These are phyloP conservation scores for Triticum monococcum DNA, from an alignment of 176 grass and related monocot genomes.

Conservation along the genomic window DNA sequence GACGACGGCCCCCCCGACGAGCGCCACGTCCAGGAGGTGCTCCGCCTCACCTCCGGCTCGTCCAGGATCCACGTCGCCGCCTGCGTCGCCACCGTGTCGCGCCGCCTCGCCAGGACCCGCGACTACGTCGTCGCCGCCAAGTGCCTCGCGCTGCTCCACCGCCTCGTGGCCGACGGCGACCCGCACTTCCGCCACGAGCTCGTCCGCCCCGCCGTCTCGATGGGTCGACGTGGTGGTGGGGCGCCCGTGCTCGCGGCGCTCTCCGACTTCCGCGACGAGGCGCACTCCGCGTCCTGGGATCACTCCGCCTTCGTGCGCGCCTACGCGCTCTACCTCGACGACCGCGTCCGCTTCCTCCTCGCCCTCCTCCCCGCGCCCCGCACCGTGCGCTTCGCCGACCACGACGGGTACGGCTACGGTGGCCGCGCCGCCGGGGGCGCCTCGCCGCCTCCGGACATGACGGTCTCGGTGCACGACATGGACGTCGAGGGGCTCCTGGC, in stretches of 20 bases:
- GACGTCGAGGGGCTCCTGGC: constrained; percentile 47
- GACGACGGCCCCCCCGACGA: constrained; percentile 59
- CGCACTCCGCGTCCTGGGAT: constrained; percentile 75
- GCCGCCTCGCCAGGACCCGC: constrained; percentile 57
- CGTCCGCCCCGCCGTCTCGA: constrained; percentile 14
- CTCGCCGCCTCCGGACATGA: background rate
- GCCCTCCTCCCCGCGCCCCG: constrained; percentile 31
- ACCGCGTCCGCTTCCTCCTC: constrained; percentile 54
- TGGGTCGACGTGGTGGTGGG: background rate
- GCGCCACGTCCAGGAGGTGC: constrained; percentile 44
- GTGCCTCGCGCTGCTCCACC: constrained; percentile 62
- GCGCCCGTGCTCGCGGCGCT: constrained; percentile 51
- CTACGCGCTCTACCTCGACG: constrained; percentile 72
- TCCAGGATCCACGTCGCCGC: constrained; percentile 34
- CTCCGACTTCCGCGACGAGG: constrained; percentile 80
- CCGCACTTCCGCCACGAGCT: constrained; percentile 57
- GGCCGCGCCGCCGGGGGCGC: background rate
- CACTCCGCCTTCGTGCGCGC: constrained; percentile 76
- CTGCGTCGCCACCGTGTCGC: constrained; percentile 48
- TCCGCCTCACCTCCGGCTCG: constrained; percentile 44
- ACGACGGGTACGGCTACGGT: background rate
- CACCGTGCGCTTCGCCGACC: constrained; percentile 20
- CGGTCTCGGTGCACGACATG: constrained; percentile 47
- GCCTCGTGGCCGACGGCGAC: constrained; percentile 52
- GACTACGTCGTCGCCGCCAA: constrained; percentile 89